phyloP scores from a whole-genome alignment of 2,329 filamentous ascomycete species.

The Elsinoe australis region DNA sequence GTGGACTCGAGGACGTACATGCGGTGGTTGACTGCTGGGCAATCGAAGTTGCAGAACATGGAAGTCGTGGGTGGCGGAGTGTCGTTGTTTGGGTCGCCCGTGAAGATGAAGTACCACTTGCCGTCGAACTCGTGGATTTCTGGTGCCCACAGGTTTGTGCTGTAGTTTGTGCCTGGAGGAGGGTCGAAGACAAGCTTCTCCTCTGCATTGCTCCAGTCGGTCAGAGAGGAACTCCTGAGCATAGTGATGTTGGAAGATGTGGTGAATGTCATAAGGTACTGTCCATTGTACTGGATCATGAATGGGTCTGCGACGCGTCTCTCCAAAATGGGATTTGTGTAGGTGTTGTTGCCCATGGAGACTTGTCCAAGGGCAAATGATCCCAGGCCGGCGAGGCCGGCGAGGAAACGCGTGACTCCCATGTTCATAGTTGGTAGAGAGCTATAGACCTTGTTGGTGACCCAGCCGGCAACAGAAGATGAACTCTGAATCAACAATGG shows the following conservation, averaged over 20 bases:
- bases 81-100: slow-evolving; percentile 43
- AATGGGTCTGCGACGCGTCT: slow-evolving; percentile 40
- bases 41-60: slow-evolving; percentile 43
- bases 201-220: slow-evolving; percentile 40
- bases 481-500: not conserved
- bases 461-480: not conserved
- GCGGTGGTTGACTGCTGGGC: slow-evolving; percentile 45
- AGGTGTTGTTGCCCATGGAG: slow-evolving; percentile 27
- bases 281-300: slow-evolving; percentile 36
- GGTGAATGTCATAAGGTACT: slow-evolving; percentile 42
- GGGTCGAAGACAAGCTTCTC: slow-evolving; percentile 38
- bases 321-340: slow-evolving; percentile 39
- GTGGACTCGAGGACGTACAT: slow-evolving; percentile 45
- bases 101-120: slow-evolving; percentile 48
- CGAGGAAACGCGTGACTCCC: not conserved
- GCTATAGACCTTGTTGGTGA: not conserved
- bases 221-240: slow-evolving; percentile 35
- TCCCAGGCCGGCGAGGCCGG: not conserved
- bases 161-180: slow-evolving; percentile 37
- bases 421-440: not conserved
- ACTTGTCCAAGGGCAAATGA: slow-evolving; percentile 9
- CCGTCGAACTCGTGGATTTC: slow-evolving; percentile 43
- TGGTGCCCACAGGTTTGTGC: slow-evolving; percentile 45
- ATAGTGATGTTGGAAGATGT: slow-evolving; percentile 39
- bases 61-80: slow-evolving; percentile 40